Conservation (phyloP, 768 basidiomycete genomes). For the Leucosporidium scottii region DNA sequence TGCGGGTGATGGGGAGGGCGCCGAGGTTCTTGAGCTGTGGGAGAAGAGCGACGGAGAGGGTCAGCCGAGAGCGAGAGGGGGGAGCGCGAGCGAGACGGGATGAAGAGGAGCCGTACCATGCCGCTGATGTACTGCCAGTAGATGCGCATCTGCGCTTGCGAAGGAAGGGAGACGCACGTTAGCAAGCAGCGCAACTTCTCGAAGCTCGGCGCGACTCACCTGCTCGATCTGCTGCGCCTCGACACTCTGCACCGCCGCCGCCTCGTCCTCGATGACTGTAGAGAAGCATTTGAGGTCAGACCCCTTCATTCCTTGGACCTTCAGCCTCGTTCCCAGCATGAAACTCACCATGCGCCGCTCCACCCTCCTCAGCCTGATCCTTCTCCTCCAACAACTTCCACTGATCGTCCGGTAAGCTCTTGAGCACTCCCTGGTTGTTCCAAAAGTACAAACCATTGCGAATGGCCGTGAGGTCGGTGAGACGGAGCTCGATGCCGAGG, state of each 20-base stretch:
- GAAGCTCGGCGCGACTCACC: conserved; percentile 3
- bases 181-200: conserved; percentile 24
- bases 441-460: conserved; percentile 73
- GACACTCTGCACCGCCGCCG: conserved; percentile 36
- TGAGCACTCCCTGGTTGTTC: conserved; percentile 73
- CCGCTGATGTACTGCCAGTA: conserved; percentile 86
- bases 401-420: conserved; percentile 49
- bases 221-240: conserved; percentile 19
- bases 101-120: conserved; percentile 18
- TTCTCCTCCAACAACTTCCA: conserved; percentile 62
- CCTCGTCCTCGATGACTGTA: conserved; percentile 33
- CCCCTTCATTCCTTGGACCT: too few species aligned
- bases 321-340: neutral
- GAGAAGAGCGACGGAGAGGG: neutral
- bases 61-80: neutral
- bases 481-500: conserved; percentile 57
- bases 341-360: conserved; percentile 37
- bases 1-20: conserved; percentile 64
- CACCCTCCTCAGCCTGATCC: conserved; percentile 41
- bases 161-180: conserved; percentile 59
- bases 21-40: conserved; percentile 70
- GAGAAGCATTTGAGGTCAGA: neutral
- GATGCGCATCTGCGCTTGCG: conserved; percentile 56
- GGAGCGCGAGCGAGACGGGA: neutral
- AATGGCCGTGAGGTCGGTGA: conserved; percentile 57